Percentiles rank a stretch among this genome's conserved stretches.
Evolutionary conservation across 768 basidiomycete species (phyloP).

Genomic region (Suillus lakei): DNA sequence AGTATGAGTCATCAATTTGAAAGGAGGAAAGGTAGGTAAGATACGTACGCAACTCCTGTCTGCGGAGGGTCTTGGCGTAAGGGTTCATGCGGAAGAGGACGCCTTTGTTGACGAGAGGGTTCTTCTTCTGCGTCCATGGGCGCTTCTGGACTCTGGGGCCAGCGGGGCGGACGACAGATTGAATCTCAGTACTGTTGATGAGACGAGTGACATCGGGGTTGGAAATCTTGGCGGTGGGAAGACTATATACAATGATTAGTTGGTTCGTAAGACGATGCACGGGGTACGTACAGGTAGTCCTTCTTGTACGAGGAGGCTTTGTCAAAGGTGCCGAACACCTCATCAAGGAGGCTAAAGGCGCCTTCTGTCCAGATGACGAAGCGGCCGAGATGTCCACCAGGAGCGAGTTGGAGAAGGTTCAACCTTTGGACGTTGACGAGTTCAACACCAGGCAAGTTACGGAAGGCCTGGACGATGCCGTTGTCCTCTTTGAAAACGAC

Average conservation of each 20-base stretch:
- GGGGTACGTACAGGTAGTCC: constrained; percentile 71
- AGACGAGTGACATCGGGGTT: constrained; percentile 97
- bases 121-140: constrained; percentile 99
- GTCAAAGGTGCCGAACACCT: constrained; percentile 94
- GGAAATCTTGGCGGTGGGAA: constrained; percentile 94
- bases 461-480: constrained; percentile 97
- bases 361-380: constrained; percentile 99
- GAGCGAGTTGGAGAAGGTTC: constrained; percentile 98
- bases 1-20: constrained; percentile 10
- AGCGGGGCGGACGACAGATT: constrained; percentile 92
- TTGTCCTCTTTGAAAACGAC: constrained; percentile 97
- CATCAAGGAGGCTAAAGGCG: constrained; percentile 91
- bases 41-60: constrained; percentile 84
- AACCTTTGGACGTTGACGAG: constrained; percentile 91
- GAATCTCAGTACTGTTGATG: constrained; percentile 98
- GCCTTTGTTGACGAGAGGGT: constrained; percentile 92
- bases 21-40: neutral
- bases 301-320: constrained; percentile 87
- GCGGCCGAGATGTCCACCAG: constrained; percentile 98
- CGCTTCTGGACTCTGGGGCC: constrained; percentile 86
- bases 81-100: constrained; percentile 98
- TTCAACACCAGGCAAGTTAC: constrained; percentile 98
- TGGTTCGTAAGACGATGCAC: constrained; percentile 1
- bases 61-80: constrained; percentile 92
- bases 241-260: constrained; percentile 44